Percentiles rank a stretch among this genome's conserved stretches.
Conservation (phyloP, 768 basidiomycete species). For the Mycena galericulata region DNA sequence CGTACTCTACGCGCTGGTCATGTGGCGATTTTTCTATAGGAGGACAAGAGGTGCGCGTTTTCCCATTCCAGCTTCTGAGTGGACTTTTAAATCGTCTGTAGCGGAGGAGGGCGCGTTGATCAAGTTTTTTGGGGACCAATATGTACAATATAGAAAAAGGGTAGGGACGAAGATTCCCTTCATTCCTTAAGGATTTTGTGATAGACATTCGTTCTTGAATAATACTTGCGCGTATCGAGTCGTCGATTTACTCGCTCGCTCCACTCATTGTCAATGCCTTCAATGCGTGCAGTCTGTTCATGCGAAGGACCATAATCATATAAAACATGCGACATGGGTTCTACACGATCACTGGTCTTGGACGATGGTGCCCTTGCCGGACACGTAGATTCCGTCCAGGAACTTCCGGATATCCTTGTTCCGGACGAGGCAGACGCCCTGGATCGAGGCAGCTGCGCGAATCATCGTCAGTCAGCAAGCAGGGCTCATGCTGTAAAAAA, state of each 20-base stretch:
- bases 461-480: no score
- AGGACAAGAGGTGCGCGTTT: constrained; percentile 75
- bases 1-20: constrained; percentile 68
- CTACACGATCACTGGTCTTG: constrained; percentile 54
- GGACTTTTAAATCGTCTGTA: constrained; percentile 44
- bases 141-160: constrained; percentile 76
- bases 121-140: constrained; percentile 88
- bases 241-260: no score
- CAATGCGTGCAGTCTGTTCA: not conserved
- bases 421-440: constrained; percentile 95
- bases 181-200: constrained; percentile 61
- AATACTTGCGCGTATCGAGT: no score
- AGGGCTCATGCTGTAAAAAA: not conserved
- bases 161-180: constrained; percentile 94
- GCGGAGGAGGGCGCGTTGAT: constrained; percentile 86
- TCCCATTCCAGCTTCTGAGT: not conserved
- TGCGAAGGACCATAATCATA: constrained; percentile 24
- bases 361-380: constrained; percentile 78
- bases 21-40: constrained; percentile 90
- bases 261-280: not conserved
- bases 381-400: constrained; percentile 94
- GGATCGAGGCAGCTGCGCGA: constrained; percentile 88
- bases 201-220: not conserved
- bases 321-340: constrained; percentile 43
- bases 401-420: constrained; percentile 99